A percentile compares a stretch with the other conserved stretches of the same genome.
Evolutionary conservation across 1,284 basidiomycete genomes (phyloP).

Genomic region (Sporisorium iseilematis-ciliati): DNA sequence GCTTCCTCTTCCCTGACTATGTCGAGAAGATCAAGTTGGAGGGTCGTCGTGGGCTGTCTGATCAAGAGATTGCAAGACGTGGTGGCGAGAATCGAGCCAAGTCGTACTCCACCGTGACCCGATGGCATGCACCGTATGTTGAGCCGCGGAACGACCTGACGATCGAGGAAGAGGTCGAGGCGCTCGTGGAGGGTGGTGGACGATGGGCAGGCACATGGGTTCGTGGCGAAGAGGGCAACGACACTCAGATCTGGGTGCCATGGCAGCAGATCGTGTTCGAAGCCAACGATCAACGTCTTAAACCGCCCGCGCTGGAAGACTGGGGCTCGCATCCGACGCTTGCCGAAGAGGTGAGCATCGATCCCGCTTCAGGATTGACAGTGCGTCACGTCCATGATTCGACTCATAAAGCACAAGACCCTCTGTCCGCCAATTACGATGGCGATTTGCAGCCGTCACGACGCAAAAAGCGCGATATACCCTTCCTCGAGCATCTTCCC

Average conservation of each 20-base stretch:
- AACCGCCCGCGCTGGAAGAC: slow-evolving; percentile 9
- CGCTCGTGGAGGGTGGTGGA: slow-evolving; percentile 85
- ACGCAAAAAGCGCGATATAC: slow-evolving; percentile 34
- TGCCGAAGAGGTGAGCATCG: slow-evolving; percentile 50
- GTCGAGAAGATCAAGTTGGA: slow-evolving; percentile 77
- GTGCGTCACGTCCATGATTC: slow-evolving; percentile 70
- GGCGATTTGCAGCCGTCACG: slow-evolving; percentile 9
- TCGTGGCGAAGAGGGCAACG: slow-evolving; percentile 53
- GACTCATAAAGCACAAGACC: slow-evolving; percentile 2
- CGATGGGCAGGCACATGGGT: slow-evolving; percentile 73
- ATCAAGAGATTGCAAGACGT: slow-evolving; percentile 66
- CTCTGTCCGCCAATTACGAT: slow-evolving; percentile 13
- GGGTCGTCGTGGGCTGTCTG: slow-evolving; percentile 69
- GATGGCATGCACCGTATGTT: slow-evolving; percentile 83
- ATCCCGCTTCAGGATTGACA: slow-evolving; percentile 50
- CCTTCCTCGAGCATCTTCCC: slow-evolving; percentile 71
- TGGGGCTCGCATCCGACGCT: slow-evolving; percentile 26
- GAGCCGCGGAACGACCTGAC: slow-evolving; percentile 79
- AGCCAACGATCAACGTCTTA: slow-evolving; percentile 63
- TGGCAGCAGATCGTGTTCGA: slow-evolving; percentile 68
- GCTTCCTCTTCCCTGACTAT: slow-evolving; percentile 95
- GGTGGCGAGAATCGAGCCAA: slow-evolving; percentile 73
- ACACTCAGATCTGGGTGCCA: slow-evolving; percentile 54
- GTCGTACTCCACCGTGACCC: slow-evolving; percentile 86
- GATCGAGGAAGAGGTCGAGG: slow-evolving; percentile 83